Base-by-base conservation (phyloP, 129 eudicot genomes). In the Pulicaria dysenterica region DNA sequence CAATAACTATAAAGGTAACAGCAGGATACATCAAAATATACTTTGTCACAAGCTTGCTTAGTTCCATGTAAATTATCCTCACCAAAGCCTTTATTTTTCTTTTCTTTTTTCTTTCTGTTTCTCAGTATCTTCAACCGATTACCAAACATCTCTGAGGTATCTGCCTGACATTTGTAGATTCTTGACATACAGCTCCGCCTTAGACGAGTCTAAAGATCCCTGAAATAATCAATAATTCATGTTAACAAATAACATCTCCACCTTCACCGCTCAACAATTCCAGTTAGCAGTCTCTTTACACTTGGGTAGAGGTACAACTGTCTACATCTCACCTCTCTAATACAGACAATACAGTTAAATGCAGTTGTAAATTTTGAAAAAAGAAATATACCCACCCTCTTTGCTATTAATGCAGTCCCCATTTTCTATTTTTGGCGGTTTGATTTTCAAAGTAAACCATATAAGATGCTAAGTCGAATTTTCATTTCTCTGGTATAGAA, bases 71-170 rank as follows among this genome's bases (percentile, higher is more conserved):
- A 11, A 5, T 44, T 36, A 15, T 8, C 55, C 36, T 58, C 68
- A 36, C 17, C 68, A 43, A 49, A 49, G 8, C 45, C 45, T 51
- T 79, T 47, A 2, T 50, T 62, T 37, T 42, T 34, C 6, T 39
- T 73, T 4, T 43, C 31, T 7, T 12, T 17, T 39, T 57, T 10
- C 5, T 7, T 14, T 72, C 42, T 3, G 1, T 41, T 7, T 2
- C 5, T 15, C 8, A 42, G 8, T 42, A 59, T 13, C 51, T 39
- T 70, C 36, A 16, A 69, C 3, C 3, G 77, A 72, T 74, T 77
- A 87, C 93, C 93, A 87, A 41, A 87, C 87, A 62, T 94, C 98
- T 42, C 98, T 96, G n/a, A 86, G 81, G 70, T 94, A 94, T 72
- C 97, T 87, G 73, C 98, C 98, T 15, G 78, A 80, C 79, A 70